Evolutionary conservation across 495 filamentous ascomycete genomes (phyloP).

Genomic region (Daldinia decipiens): DNA sequence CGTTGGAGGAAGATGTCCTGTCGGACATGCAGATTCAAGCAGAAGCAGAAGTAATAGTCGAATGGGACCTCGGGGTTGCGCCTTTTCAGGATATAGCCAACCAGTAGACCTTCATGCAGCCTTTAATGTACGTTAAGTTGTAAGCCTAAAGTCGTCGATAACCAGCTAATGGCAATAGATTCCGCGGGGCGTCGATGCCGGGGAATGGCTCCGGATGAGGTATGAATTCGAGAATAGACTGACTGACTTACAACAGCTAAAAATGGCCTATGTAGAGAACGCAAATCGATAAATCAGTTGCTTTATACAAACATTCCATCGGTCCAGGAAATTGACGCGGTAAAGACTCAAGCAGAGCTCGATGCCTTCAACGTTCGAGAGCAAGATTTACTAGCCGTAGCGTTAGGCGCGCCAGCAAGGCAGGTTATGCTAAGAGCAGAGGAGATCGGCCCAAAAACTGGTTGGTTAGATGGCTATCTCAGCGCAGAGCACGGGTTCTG

Average conservation of each 20-base stretch:
- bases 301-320: conserved; percentile 35
- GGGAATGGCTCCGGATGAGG: conserved; percentile 42
- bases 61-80: conserved; percentile 37
- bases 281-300: conserved; percentile 39
- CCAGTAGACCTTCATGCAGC: conserved; percentile 37
- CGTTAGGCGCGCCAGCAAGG: conserved; percentile 62
- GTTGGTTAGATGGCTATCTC: conserved; percentile 65
- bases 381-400: conserved; percentile 60
- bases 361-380: conserved; percentile 58
- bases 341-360: conserved; percentile 49
- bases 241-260: conserved; percentile 24
- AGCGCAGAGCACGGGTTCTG: conserved; percentile 62
- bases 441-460: conserved; percentile 60
- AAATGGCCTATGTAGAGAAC: conserved; percentile 24
- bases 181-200: conserved; percentile 37
- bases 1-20: conserved; percentile 32
- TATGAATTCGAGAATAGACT: conserved; percentile 10
- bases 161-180: conserved; percentile 29
- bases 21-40: conserved; percentile 25
- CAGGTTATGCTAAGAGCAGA: conserved; percentile 64
- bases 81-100: conserved; percentile 35
- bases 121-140: conserved; percentile 30
- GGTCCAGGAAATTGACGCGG: conserved; percentile 44
- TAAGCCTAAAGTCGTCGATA: neutral
- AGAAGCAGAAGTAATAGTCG: conserved; percentile 34